Evolutionary conservation across 257 asterid species (phyloP), one percentile per base, ranked within the genome.

Genomic region (Nicotiana noctiflora): DNA sequence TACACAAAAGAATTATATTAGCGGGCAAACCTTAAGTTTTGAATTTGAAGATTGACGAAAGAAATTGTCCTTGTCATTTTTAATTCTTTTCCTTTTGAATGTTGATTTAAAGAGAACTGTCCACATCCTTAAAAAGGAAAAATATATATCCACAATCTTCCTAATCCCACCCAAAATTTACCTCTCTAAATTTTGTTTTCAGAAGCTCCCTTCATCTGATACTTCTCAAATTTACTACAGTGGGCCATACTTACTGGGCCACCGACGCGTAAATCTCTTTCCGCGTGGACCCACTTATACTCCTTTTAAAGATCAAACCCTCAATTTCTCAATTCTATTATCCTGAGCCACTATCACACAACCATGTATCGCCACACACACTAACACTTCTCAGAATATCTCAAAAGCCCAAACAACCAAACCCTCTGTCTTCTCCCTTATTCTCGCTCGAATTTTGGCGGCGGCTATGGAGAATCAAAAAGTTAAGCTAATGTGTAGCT

Each of bases 401-500:
- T 10, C 8, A n/a, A 67, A n/a, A 34, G 19, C 59, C 57, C 34
- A 4, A 21, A 72, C 23, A 46, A 74, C 17, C 44, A 49, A 74
- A 25, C 79, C 61, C 78, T 74, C 61, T 14, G 23, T 46, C 57
- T 46, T 44, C 60, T 32, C 52, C 75, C 14, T 66, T 6, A 68
- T 40, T 19, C 27, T 72, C 37, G 78, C 60, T 72, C 9, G 59
- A 72, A 74, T 46, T 74, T 49, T 74, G 65, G 82, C 77, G 82
- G 82, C 77, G 76, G 44, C 64, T 29, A 82, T 76, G 82, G 82
- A 66, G 79, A 65, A 25, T 72, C 82, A 21, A 55, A 90, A 82
- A 80, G 97, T 90, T 4, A 93, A 90, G 77, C 64, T 94, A 7
- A 52, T 94, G 77, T 93, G 94, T 89, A 92, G 97, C 63, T 92